Evolutionary conservation across 192 early-diverging fungal species (phyloP), one percentile per base, ranked within the genome.

Genomic region (Geranomyces variabilis): DNA sequence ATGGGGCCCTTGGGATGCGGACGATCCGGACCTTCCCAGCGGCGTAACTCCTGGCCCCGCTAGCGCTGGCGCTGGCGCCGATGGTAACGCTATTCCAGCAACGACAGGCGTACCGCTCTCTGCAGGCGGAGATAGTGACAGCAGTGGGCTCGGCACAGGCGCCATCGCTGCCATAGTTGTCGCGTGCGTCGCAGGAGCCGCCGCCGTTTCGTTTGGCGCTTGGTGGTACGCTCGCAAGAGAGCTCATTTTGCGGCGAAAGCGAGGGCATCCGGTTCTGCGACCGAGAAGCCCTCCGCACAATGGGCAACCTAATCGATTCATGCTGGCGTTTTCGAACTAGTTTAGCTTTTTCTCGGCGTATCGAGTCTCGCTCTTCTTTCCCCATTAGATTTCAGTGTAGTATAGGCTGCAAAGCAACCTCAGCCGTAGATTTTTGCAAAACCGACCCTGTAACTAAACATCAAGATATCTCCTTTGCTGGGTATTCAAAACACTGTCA

Each of bases 1-100:
- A 10, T 61, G 69, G 69, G n/a, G 43, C 1, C 63, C 63, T 3
- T n/a, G 21, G 43, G 43, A 64, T 9, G 58, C 7, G 15, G 22
- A 17, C 29, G 58, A 60, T 29, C 15, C 22, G 17, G 63, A 64
- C 41, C 1, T 21, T n/a, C 33, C 34, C 6, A 36, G 9, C 3
- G 44, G 21, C 15, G 21, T 29, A 10, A 44, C 41, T 41, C 9
- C 21, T 24, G 51, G 51, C 19, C 2, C 3, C 30, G 5, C 28
- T 29, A 5, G 28, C 28, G 22, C 58, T 31, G 58, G 58, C 29
- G 28, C 5, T 10, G 30, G 31, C 30, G 17, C 4, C 28, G 28
- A 24, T 57, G 12, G 55, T 21, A 57, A n/a, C 13, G 24, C 10
- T 13, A n/a, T 13, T 24, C 9, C 14, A 57, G 24, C 9, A 57